Evolutionary conservation across 1,139 yeast genomes (phyloP).

Genomic region (Diutina siamensis): DNA sequence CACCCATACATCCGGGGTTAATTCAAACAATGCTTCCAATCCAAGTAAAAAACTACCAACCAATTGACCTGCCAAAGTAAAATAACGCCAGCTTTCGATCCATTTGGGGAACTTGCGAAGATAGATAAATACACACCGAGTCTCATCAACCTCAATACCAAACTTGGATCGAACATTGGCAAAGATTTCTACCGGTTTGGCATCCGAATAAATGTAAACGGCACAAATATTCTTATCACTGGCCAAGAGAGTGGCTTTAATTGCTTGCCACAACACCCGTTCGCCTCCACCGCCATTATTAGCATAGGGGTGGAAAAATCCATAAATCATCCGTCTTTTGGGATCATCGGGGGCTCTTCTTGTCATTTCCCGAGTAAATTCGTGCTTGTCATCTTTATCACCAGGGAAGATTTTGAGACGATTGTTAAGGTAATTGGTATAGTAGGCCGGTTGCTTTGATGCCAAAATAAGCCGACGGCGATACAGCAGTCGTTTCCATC

Average conservation of each 20-base stretch:
- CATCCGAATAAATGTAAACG: conserved; percentile 60
- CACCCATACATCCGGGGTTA: conserved; percentile 83
- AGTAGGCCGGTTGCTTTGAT: conserved; percentile 1
- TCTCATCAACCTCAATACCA: conserved; percentile 39
- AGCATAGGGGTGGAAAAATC: conserved; percentile 93
- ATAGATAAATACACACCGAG: conserved; percentile 61
- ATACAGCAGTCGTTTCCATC: conserved; percentile 13
- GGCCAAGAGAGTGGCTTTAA: conserved; percentile 50
- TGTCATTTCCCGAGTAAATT: conserved; percentile 20
- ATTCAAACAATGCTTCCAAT: conserved; percentile 54
- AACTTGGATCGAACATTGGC: conserved; percentile 51
- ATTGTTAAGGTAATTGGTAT: conserved; percentile 27
- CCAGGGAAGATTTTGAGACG: conserved; percentile 24
- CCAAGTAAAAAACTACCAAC: conserved; percentile 63
- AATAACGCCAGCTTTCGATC: conserved; percentile 73
- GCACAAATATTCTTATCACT: conserved; percentile 47
- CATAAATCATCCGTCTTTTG: conserved; percentile 41
- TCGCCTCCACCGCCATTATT: conserved; percentile 99
- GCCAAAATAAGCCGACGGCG: conserved; percentile 5
- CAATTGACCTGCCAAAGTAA: conserved; percentile 82
- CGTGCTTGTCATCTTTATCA: conserved; percentile 18
- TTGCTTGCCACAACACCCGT: conserved; percentile 91
- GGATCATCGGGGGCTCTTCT: conserved; percentile 28
- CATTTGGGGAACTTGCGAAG: conserved; percentile 43
- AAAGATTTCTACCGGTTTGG: conserved; percentile 43